Evolutionary conservation across 805 yeast species (phyloP), one percentile per base, ranked within the genome.

Genomic region (Sporopachydermia quercuum): DNA sequence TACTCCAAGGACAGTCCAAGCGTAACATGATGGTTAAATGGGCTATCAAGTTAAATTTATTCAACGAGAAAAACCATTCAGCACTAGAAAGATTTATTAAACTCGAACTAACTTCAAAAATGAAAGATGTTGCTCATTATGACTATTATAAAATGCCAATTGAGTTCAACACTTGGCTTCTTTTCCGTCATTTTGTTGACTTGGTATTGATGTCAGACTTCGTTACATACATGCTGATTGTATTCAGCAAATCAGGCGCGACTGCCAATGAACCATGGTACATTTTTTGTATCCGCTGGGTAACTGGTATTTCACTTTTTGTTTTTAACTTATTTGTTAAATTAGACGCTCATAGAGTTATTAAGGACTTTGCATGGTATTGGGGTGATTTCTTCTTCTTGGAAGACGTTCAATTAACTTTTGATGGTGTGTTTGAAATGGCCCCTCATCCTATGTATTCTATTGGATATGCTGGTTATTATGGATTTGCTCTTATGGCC

Each of bases 371-470:
- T 54, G 94, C 94, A 6, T 83, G 94, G 94, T 83, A 83, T 57
- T 83, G 94, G 94, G 94, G 94, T 18, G 94, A 84, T 58, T 83
- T 83, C 60, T 83, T 83, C 68, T 83, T 83, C 60, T 63, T 85
- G 40, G 81, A 80, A 53, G 75, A 73, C 42, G 58, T 66, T 35
- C 78, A 78, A 43, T 66, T 83, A 49, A 78, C 82, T 19, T 83
- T 83, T 58, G 94, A 84, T 55, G 94, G 94, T 35, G 91, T 83
- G 5, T 83, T 82, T 56, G 89, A 83, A 56, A 70, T 83, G 68
- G 83, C 86, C 13, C 94, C 94, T 15, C 94, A 83, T 53, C 94
- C 94, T 40, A 83, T 83, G 94, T 83, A 83, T 56, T 80, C 93
- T 1, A 78, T 84, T 42, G 94, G 94, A 4, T 83, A 83, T 52